These are phyloP conservation scores for Austroboletus novae-zelandiae DNA, from an alignment of 1,284 basidiomycete species.

Conservation along the genomic window DNA sequence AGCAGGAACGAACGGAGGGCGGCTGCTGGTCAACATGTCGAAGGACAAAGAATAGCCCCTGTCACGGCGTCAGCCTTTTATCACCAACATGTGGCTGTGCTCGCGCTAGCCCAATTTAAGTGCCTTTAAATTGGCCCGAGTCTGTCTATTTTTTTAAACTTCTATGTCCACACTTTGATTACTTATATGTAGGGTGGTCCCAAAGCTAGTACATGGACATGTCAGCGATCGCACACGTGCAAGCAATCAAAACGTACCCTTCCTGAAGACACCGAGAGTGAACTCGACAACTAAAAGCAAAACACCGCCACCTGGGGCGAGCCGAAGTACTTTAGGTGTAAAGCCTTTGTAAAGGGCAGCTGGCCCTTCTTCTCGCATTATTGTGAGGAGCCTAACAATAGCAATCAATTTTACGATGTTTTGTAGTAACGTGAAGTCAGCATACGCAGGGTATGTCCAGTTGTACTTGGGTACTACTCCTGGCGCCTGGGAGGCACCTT, in stretches of 20 bases:
- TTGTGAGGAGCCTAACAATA: slow-evolving; percentile 57
- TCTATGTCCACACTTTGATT: slow-evolving; percentile 1
- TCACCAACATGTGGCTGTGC: slow-evolving; percentile 18
- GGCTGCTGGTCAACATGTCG: slow-evolving; percentile 27
- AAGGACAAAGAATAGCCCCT: slow-evolving; percentile 20
- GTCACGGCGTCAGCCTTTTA: slow-evolving; percentile 16
- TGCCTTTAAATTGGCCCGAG: neutral
- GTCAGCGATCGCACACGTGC: neutral
- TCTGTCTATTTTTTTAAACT: slow-evolving; percentile 6
- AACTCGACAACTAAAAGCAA: slow-evolving; percentile 90
- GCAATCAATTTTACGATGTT: neutral
- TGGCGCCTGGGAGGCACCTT: slow-evolving; percentile 67
- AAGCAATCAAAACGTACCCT: slow-evolving; percentile 44
- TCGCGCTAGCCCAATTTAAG: neutral
- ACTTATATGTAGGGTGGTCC: slow-evolving; percentile 36
- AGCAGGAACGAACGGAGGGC: slow-evolving; percentile 41
- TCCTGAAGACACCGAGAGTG: slow-evolving; percentile 71
- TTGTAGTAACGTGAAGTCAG: neutral
- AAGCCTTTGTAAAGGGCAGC: slow-evolving; percentile 95
- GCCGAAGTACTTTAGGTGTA: slow-evolving; percentile 78
- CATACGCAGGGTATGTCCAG: slow-evolving; percentile 84
- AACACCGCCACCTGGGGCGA: slow-evolving; percentile 95
- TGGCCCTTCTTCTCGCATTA: slow-evolving; percentile 88
- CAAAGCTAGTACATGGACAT: slow-evolving; percentile 18
- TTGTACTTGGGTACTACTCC: slow-evolving; percentile 83